Conservation (phyloP, 78 protist genomes). For the Neovahlkampfia damariscottae region DNA sequence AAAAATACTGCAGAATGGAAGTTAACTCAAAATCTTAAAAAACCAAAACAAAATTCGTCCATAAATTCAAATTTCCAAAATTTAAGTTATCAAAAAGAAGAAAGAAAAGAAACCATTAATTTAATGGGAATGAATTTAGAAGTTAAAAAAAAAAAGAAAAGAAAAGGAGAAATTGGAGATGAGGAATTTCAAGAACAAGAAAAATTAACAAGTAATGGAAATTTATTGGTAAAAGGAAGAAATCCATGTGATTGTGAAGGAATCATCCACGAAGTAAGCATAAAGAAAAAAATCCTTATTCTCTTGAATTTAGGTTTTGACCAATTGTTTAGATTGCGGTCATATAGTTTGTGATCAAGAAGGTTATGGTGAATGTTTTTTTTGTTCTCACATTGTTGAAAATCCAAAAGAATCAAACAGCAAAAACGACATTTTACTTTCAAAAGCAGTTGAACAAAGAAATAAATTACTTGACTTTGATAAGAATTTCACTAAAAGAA, state of each 20-base stretch:
- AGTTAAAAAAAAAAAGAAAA: too few species aligned
- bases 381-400: slow-evolving; percentile 31
- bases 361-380: slow-evolving; percentile 43
- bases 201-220: background rate
- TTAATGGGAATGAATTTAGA: too few species aligned
- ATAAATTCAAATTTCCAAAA: too few species aligned
- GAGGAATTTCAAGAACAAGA: too few species aligned
- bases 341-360: slow-evolving; percentile 56
- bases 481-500: slow-evolving; percentile 35
- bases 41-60: too few species aligned
- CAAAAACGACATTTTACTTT: slow-evolving; percentile 1
- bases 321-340: slow-evolving; percentile 57
- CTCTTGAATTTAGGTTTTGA: too few species aligned
- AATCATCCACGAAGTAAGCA: slow-evolving; percentile 25
- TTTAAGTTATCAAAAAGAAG: too few species aligned
- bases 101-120: too few species aligned
- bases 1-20: too few species aligned
- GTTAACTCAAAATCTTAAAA: too few species aligned
- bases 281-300: too few species aligned
- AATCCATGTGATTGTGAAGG: slow-evolving; percentile 51
- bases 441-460: slow-evolving; percentile 22
- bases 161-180: too few species aligned
- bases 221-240: background rate
- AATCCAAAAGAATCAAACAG: slow-evolving; percentile 2
- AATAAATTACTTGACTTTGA: slow-evolving; percentile 49